Evolutionary conservation across 2,329 filamentous ascomycete species (phyloP).

Genomic region (Colletotrichum echinochloae): DNA sequence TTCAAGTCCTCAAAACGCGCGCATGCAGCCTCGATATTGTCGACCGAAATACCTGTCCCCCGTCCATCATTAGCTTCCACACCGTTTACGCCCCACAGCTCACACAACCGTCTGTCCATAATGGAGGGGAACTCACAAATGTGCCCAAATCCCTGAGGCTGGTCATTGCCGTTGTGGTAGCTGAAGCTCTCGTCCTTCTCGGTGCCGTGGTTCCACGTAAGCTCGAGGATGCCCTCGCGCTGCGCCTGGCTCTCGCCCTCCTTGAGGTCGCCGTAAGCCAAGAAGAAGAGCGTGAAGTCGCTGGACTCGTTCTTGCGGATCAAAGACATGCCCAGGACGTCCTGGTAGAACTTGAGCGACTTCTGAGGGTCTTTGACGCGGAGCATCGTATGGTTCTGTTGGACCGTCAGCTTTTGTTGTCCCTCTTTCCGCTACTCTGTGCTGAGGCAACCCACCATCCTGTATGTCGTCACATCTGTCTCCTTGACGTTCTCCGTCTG

Average conservation of each 20-base stretch:
- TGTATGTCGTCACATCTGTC: conserved; percentile 82
- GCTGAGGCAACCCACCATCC: conserved; percentile 63
- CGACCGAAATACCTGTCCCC: conserved; percentile 77
- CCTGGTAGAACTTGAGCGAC: conserved; percentile 84
- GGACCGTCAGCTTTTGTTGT: neutral
- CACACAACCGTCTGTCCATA: neutral
- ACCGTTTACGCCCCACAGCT: neutral
- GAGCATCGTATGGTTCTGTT: conserved; percentile 90
- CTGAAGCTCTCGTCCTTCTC: conserved; percentile 87
- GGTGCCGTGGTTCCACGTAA: conserved; percentile 87
- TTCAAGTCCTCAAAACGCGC: conserved; percentile 84
- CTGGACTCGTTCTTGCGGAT: conserved; percentile 79
- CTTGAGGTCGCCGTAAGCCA: conserved; percentile 75
- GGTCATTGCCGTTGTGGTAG: conserved; percentile 92
- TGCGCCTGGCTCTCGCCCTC: conserved; percentile 69
- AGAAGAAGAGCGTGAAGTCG: conserved; percentile 92
- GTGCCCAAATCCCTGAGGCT: conserved; percentile 95
- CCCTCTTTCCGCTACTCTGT: neutral
- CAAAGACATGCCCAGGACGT: conserved; percentile 89
- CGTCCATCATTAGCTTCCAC: neutral
- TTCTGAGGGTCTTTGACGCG: conserved; percentile 86
- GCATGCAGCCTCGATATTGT: conserved; percentile 90
- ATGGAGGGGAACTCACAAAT: conserved; percentile 72
- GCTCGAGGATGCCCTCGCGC: conserved; percentile 86
- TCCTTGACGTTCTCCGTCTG: conserved; percentile 77